A percentile compares a stretch with the other conserved stretches of the same genome.
Conservation (phyloP, 768 basidiomycete genomes). For the Tephrocybe sp. region DNA sequence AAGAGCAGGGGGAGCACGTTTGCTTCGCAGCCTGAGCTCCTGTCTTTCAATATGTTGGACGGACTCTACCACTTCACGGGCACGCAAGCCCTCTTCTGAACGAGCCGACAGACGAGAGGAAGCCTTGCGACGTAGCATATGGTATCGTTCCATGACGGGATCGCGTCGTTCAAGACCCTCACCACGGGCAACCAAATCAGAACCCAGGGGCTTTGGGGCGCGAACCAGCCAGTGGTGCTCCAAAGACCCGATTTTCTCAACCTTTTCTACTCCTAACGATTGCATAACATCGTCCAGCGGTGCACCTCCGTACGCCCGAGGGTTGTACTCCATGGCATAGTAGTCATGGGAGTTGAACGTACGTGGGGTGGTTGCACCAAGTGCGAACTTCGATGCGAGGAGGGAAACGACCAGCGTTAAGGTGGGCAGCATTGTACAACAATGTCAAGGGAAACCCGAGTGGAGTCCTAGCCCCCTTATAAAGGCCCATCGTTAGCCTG, state of each 20-base stretch:
- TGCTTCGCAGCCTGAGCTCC: conserved; percentile 60
- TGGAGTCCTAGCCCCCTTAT: neutral
- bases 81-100: conserved; percentile 36
- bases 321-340: conserved; percentile 73
- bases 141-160: conserved; percentile 47
- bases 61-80: conserved; percentile 48
- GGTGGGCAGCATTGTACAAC: conserved; percentile 27
- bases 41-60: conserved; percentile 64
- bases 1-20: conserved; percentile 70
- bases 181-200: conserved; percentile 26
- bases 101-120: conserved; percentile 33
- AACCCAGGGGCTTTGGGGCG: conserved; percentile 33
- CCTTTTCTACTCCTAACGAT: conserved; percentile 74
- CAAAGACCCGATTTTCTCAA: conserved; percentile 87
- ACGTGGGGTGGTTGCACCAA: conserved; percentile 41
- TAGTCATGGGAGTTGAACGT: conserved; percentile 71
- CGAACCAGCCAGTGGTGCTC: conserved; percentile 82
- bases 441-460: conserved; percentile 9
- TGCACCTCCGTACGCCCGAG: conserved; percentile 35
- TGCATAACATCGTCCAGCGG: conserved; percentile 58
- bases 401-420: conserved; percentile 29
- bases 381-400: conserved; percentile 25
- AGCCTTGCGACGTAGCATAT: conserved; percentile 39
- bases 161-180: conserved; percentile 30
- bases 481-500: conserved; percentile 5